A percentile compares a stretch with the other conserved stretches of the same genome.
phyloP scores from a whole-genome alignment of 177 flowering plant species.

The Tripterygium wilfordii region DNA sequence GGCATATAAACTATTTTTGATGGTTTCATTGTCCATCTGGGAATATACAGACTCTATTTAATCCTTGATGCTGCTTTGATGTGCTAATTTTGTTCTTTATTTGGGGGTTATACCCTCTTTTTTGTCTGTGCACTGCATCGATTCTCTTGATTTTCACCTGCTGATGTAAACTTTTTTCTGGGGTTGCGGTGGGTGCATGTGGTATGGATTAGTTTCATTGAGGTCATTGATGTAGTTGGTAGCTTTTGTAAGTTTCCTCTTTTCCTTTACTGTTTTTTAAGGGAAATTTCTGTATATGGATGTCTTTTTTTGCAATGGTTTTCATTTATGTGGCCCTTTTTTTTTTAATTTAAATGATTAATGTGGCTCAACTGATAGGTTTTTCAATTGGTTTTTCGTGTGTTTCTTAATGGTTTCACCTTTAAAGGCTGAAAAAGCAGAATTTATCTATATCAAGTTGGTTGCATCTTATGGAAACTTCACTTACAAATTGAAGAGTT shows the following conservation, averaged over 20 bases:
- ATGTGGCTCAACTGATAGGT: not conserved
- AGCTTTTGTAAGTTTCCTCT: slow-evolving; percentile 6
- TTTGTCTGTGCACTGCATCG: too few relatives aligned
- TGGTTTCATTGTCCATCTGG: too few relatives aligned
- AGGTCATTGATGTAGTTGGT: slow-evolving; percentile 24
- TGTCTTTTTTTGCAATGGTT: not conserved
- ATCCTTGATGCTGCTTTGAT: too few relatives aligned
- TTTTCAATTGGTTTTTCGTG: not conserved
- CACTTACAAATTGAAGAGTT: not conserved
- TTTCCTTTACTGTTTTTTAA: too few relatives aligned
- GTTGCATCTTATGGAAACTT: not conserved
- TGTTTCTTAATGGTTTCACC: not conserved
- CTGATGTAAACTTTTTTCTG: not conserved
- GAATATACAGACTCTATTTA: too few relatives aligned
- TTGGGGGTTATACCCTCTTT: too few relatives aligned
- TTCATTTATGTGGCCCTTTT: too few relatives aligned
- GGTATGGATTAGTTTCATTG: slow-evolving; percentile 5
- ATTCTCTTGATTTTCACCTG: too few relatives aligned
- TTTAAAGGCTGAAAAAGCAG: not conserved
- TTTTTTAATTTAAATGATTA: too few relatives aligned
- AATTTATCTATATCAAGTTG: too few relatives aligned
- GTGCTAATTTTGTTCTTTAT: too few relatives aligned
- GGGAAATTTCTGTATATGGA: not conserved
- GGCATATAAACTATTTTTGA: too few relatives aligned
- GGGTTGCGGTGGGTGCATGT: slow-evolving; percentile 11